Evolutionary conservation across 129 eudicot species (phyloP).

Genomic region (Smallanthus sonchifolius): DNA sequence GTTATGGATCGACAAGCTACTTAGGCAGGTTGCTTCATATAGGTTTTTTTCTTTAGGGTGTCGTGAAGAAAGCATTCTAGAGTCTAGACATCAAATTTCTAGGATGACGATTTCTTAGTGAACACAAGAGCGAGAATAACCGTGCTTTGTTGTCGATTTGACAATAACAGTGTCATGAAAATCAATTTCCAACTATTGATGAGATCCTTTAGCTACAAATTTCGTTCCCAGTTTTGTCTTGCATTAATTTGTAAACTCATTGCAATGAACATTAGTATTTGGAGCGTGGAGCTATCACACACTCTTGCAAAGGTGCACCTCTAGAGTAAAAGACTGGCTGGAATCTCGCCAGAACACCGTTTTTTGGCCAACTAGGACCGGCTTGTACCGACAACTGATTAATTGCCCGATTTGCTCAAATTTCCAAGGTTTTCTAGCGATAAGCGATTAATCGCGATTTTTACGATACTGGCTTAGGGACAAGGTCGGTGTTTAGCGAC

Average conservation of each 20-base stretch:
- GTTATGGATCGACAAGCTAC: not conserved
- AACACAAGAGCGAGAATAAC: not conserved
- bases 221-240: not conserved
- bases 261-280: not conserved
- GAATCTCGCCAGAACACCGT: too few relatives aligned
- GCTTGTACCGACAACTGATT: too few relatives aligned
- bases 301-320: too few relatives aligned
- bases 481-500: too few relatives aligned
- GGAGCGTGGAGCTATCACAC: too few relatives aligned
- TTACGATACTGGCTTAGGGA: too few relatives aligned
- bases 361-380: too few relatives aligned
- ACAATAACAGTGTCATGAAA: not conserved
- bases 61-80: not conserved
- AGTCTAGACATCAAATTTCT: not conserved
- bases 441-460: too few relatives aligned
- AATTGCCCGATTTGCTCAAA: too few relatives aligned
- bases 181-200: not conserved
- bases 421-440: too few relatives aligned
- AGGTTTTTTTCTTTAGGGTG: not conserved
- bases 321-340: not conserved
- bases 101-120: not conserved
- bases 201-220: not conserved
- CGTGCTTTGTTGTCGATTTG: not conserved
- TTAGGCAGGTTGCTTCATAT: not conserved
- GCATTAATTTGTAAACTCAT: not conserved